phyloP scores from a whole-genome alignment of 2,329 filamentous ascomycete genomes.

The Tolypocladium tundrense region DNA sequence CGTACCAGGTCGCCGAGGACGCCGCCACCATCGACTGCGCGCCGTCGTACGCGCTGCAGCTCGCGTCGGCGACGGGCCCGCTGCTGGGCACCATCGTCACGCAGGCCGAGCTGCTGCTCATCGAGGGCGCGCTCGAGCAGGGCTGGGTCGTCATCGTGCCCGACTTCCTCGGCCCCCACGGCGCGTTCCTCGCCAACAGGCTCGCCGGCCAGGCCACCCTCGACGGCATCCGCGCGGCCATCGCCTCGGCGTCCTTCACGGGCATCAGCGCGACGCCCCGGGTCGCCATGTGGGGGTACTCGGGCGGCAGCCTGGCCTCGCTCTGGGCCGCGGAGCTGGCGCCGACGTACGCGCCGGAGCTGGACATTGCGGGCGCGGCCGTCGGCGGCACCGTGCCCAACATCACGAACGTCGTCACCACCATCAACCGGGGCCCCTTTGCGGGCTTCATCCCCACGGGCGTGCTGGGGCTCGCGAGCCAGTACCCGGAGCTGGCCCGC shows the following conservation, averaged over 20 bases:
- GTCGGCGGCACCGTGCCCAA: conserved; percentile 13
- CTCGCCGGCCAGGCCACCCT: conserved; percentile 30
- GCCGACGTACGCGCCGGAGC: conserved; percentile 13
- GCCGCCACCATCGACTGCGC: conserved; percentile 25
- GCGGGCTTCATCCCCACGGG: conserved; percentile 12
- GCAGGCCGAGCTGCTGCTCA: conserved; percentile 11
- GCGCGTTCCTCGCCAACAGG: conserved; percentile 29
- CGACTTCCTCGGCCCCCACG: conserved; percentile 33
- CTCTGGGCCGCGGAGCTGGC: conserved; percentile 15
- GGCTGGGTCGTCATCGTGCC: conserved; percentile 39
- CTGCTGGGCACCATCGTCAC: conserved; percentile 22
- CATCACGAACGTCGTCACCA: conserved; percentile 6
- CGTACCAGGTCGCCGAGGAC: conserved; percentile 31
- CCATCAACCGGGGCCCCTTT: conserved; percentile 6
- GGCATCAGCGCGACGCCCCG: conserved; percentile 19
- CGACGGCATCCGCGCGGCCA: conserved; percentile 31
- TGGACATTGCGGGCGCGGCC: conserved; percentile 14
- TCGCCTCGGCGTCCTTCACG: conserved; percentile 15
- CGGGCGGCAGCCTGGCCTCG: conserved; percentile 12
- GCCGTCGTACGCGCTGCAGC: conserved; percentile 15
- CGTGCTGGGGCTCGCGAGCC: conserved; percentile 11
- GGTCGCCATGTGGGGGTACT: conserved; percentile 33
- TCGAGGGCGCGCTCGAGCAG: conserved; percentile 20
- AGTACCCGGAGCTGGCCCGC: conserved; percentile 9
- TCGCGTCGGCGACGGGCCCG: conserved; percentile 2